Conservation (phyloP, 306 rosid genomes). For the Hippophae tibetana region DNA sequence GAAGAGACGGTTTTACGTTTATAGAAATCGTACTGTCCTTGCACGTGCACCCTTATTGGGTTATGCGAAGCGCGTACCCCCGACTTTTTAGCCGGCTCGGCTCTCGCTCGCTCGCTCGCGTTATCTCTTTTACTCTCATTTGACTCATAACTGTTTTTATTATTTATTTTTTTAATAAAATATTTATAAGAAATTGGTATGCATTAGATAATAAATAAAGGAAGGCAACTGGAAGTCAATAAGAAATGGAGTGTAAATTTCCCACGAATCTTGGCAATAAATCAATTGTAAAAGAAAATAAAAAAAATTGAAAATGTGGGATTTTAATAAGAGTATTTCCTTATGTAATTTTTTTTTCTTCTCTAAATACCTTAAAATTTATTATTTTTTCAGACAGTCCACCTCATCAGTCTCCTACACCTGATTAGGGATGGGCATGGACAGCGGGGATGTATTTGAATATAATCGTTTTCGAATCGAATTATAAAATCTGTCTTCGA, state of each 20-base stretch:
- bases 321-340: too few species aligned
- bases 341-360: too few species aligned
- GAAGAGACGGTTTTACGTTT: not conserved
- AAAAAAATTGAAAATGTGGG: too few species aligned
- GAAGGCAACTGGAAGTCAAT: slow-evolving; percentile 13
- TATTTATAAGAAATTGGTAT: too few species aligned
- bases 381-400: too few species aligned
- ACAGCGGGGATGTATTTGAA: too few species aligned
- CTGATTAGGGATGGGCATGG: too few species aligned
- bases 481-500: too few species aligned
- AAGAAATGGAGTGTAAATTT: not conserved
- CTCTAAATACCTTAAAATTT: too few species aligned
- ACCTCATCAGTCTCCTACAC: too few species aligned
- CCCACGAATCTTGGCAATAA: not conserved
- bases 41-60: slow-evolving; percentile 58
- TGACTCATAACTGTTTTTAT: not conserved
- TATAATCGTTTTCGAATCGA: too few species aligned
- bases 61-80: slow-evolving; percentile 41
- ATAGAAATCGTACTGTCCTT: slow-evolving; percentile 19
- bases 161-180: not conserved
- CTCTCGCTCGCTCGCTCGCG: slow-evolving; percentile 33
- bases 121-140: not conserved
- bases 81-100: slow-evolving; percentile 56
- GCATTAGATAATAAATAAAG: not conserved
- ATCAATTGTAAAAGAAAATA: not conserved